A percentile compares a stretch with the other conserved stretches of the same genome.
Conservation (phyloP, 257 asterid genomes). For the Nemophila menziesii region DNA sequence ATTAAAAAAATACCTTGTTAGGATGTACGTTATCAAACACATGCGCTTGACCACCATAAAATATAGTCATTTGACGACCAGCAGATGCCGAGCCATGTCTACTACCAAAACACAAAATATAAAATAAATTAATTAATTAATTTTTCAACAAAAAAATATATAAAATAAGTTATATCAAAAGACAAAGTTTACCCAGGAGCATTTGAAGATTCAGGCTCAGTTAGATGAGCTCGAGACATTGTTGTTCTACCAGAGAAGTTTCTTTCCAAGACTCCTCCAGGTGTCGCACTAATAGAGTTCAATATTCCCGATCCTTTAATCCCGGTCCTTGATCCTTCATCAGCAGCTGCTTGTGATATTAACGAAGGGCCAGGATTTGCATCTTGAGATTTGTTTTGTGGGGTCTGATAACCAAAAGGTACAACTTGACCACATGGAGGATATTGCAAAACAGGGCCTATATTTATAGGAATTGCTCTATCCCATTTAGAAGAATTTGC, state of each 20-base stretch:
- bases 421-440: conserved; percentile 62
- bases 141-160: neutral
- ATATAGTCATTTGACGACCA: conserved; percentile 84
- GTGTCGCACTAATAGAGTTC: conserved; percentile 44
- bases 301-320: conserved; percentile 70
- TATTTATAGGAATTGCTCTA: conserved; percentile 31
- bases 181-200: conserved; percentile 39
- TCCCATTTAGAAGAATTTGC: conserved; percentile 44
- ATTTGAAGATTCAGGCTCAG: conserved; percentile 55
- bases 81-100: conserved; percentile 39
- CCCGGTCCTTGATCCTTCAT: conserved; percentile 96
- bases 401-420: conserved; percentile 50
- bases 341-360: conserved; percentile 72
- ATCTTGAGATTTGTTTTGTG: conserved; percentile 54
- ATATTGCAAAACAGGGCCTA: conserved; percentile 40
- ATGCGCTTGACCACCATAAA: conserved; percentile 90
- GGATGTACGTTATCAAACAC: conserved; percentile 87
- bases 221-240: conserved; percentile 32
- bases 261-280: conserved; percentile 39
- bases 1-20: conserved; percentile 45
- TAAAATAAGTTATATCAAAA: conserved; percentile 1
- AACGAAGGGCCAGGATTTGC: conserved; percentile 40
- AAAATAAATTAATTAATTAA: neutral
- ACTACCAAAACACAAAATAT: conserved; percentile 30
- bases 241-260: conserved; percentile 48